These are phyloP conservation scores for Begonia masoniana DNA, from an alignment of 306 rosid genomes.

Conservation along the genomic window DNA sequence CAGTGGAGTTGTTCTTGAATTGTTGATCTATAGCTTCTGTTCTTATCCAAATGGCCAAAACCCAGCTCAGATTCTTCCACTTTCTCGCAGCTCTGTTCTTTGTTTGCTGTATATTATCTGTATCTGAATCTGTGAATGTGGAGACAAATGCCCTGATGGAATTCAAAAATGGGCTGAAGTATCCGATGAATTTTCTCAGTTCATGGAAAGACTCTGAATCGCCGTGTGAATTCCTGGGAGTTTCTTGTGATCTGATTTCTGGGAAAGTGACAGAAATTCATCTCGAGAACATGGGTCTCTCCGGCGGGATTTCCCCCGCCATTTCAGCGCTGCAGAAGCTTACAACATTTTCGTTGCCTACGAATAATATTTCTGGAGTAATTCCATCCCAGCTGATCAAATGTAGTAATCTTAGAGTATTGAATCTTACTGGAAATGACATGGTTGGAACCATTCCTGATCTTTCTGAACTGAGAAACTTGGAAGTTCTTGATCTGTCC, in stretches of 20 bases:
- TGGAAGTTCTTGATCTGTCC: conserved; percentile 61
- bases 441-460: conserved; percentile 57
- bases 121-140: conserved; percentile 29
- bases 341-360: conserved; percentile 38
- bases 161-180: conserved; percentile 57
- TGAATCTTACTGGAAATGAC: conserved; percentile 49
- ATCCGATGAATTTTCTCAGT: conserved; percentile 37
- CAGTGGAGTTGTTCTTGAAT: neutral
- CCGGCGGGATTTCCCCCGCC: conserved; percentile 54
- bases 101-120: conserved; percentile 10
- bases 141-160: conserved; percentile 50
- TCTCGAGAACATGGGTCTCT: conserved; percentile 46
- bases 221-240: conserved; percentile 56
- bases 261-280: conserved; percentile 45
- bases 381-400: conserved; percentile 40
- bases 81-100: conserved; percentile 13
- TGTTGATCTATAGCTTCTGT: neutral
- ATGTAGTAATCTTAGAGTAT: conserved; percentile 37
- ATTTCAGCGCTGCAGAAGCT: conserved; percentile 40
- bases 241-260: conserved; percentile 39
- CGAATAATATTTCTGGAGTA: conserved; percentile 47
- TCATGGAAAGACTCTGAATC: conserved; percentile 52
- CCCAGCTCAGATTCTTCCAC: conserved; percentile 11
- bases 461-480: conserved; percentile 43
- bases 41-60: conserved; percentile 29